phyloP scores from a whole-genome alignment of 192 early-diverging fungal genomes.

The Pilaira anomala region DNA sequence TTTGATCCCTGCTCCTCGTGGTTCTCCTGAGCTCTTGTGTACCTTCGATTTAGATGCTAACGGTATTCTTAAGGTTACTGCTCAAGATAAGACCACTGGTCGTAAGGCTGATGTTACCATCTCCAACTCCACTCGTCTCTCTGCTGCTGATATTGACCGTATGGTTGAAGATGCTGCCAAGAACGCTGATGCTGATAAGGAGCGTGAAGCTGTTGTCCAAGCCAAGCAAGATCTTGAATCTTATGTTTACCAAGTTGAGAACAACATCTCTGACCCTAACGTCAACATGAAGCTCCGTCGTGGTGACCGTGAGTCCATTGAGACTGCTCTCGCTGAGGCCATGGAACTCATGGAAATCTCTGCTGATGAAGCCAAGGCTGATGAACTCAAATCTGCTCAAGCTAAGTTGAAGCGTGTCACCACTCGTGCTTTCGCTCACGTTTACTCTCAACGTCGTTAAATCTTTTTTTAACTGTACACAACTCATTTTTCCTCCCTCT shows the following conservation, averaged over 20 bases:
- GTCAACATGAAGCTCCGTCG: conserved; percentile 69
- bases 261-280: conserved; percentile 58
- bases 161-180: conserved; percentile 91
- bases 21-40: conserved; percentile 73
- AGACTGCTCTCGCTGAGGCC: conserved; percentile 73
- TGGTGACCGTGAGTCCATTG: conserved; percentile 67
- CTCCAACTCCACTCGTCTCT: conserved; percentile 90
- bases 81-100: conserved; percentile 89
- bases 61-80: conserved; percentile 87
- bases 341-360: conserved; percentile 69
- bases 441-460: conserved; percentile 40
- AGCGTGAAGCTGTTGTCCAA: conserved; percentile 70
- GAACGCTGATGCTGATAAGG: conserved; percentile 76
- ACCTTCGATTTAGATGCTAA: conserved; percentile 85
- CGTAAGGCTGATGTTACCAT: conserved; percentile 91
- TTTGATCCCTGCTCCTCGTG: conserved; percentile 77
- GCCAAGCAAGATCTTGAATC: conserved; percentile 81
- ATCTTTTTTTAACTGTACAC: conserved; percentile 20
- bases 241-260: conserved; percentile 64
- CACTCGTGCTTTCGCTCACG: conserved; percentile 60
- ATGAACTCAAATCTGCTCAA: conserved; percentile 60
- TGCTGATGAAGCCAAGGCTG: conserved; percentile 57
- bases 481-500: too few species aligned
- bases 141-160: conserved; percentile 87
- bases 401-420: conserved; percentile 68